A percentile compares a stretch with the other conserved stretches of the same genome.
Conservation (phyloP, 345 rosid species). For the Hibiscus trionum region DNA sequence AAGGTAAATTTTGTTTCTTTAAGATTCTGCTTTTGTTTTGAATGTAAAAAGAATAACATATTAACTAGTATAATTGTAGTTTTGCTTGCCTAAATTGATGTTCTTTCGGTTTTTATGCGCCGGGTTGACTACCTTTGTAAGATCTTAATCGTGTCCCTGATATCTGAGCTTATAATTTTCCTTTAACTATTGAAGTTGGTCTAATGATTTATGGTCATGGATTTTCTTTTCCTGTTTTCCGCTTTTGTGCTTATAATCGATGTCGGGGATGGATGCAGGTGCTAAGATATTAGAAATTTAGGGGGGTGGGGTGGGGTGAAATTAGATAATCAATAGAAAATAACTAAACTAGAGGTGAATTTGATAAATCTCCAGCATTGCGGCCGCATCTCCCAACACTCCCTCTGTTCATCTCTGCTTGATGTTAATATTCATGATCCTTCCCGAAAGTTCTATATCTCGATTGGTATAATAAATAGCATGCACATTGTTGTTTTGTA, state of each 20-base stretch:
- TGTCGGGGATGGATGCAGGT: too few relatives aligned
- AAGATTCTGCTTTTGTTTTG: background rate
- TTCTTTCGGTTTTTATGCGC: background rate
- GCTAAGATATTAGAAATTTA: too few relatives aligned
- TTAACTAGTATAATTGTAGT: background rate
- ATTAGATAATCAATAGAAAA: too few relatives aligned
- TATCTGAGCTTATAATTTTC: background rate
- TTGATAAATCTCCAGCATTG: too few relatives aligned
- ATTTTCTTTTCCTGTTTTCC: background rate
- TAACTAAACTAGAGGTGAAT: too few relatives aligned
- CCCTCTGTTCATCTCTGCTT: background rate
- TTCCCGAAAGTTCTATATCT: background rate
- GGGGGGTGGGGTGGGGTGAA: too few relatives aligned
- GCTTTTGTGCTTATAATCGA: background rate
- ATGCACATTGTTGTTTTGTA: background rate
- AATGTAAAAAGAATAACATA: background rate
- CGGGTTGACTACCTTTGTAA: background rate
- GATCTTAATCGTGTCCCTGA: background rate
- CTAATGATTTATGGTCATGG: background rate
- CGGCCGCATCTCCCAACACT: too few relatives aligned
- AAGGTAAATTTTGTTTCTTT: slow-evolving; percentile 32
- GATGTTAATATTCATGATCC: background rate
- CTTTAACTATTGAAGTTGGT: background rate
- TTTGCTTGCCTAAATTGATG: background rate
- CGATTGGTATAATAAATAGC: background rate